Evolutionary conservation across 139 green algal species (phyloP), one percentile per base, ranked within the genome.

Genomic region (Haematococcus sp.): DNA sequence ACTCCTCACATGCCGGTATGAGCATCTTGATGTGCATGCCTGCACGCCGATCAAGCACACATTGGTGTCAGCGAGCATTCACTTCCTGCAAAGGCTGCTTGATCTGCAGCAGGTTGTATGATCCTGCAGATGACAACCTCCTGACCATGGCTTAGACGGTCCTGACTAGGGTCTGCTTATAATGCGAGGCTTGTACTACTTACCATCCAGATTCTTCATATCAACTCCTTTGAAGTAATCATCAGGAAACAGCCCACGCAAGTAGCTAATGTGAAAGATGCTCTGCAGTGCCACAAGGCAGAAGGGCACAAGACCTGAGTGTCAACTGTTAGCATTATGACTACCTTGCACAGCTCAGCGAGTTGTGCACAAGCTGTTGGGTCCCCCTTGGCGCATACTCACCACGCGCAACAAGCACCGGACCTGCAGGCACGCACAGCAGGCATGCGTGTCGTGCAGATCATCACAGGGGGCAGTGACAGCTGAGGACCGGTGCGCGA

Each of bases 1-100:
- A 77, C 69, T 94, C 88, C 0, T 86, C 69, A 44, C 69, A 65
- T 1, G 58, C 46, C 5, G 81, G 71, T 52, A 65, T 60, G 63
- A 94, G 84, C 81, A 90, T 82, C 68, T 89, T 86, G 43, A 92
- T 80, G 44, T 88, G 49, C 85, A 93, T 91, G 59, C 83, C 88
- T 93, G 81, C 64, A 70, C 22, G 58, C n/a, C 15, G 28, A 43
- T 28, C 3, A 1, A 56, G 34, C 27, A 69, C 52, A 63, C 3
- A n/a, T n/a, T n/a, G n/a, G n/a, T n/a, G n/a, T n/a, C n/a, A n/a
- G n/a, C n/a, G 15, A 27, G 35, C 32, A 43, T 20, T 32, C n/a
- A 31, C 30, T 23, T 20, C 23, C 1, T 40, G 51, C 23, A 46
- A 1, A 5, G 25, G 40, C 55, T 54, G 22, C 23, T 25, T 46